Percentiles rank a stretch among this genome's conserved stretches.
These are phyloP conservation scores for Ilyonectria sp. DNA, from an alignment of 2,329 filamentous ascomycete species.

Conservation along the genomic window DNA sequence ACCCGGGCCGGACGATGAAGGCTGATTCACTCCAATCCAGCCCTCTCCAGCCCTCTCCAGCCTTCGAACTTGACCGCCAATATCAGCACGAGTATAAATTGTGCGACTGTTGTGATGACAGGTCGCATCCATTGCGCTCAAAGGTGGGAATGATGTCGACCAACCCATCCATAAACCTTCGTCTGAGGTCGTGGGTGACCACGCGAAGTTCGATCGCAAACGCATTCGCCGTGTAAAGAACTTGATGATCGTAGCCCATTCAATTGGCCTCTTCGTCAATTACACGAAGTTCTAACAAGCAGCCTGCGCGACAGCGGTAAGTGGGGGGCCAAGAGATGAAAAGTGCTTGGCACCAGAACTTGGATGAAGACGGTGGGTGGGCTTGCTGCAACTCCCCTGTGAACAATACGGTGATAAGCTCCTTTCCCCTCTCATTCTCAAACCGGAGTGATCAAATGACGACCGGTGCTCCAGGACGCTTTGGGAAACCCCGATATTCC, in stretches of 20 bases:
- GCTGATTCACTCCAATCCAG: background rate
- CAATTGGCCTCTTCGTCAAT: background rate
- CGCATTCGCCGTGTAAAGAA: background rate
- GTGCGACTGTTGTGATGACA: background rate
- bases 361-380: background rate
- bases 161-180: background rate
- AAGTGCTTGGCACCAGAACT: background rate
- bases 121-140: background rate
- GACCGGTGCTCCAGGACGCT: background rate
- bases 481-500: slow-evolving; percentile 10
- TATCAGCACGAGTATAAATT: background rate
- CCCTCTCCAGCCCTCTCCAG: background rate
- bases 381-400: background rate
- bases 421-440: background rate
- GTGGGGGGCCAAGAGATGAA: background rate
- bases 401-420: background rate
- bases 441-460: no score
- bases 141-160: background rate
- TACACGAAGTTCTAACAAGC: background rate
- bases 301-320: background rate
- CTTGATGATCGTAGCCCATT: background rate
- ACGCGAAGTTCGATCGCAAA: background rate
- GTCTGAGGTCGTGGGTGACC: background rate
- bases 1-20: background rate
- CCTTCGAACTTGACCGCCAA: background rate